Base-by-base conservation (phyloP, 2,329 filamentous ascomycete species). In the Pestalotiopsis sp. region DNA sequence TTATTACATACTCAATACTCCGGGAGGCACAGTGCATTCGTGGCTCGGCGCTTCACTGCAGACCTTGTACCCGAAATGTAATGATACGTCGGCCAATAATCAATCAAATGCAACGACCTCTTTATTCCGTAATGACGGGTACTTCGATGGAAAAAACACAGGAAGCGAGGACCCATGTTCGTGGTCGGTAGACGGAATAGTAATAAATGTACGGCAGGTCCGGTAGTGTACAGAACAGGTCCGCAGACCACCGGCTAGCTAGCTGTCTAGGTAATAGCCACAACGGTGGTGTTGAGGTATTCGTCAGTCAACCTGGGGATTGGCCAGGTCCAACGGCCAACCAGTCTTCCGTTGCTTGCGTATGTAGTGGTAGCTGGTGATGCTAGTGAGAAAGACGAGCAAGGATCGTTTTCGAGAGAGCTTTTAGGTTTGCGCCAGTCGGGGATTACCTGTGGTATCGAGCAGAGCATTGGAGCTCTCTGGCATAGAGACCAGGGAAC, bases 381-480 rank as follows among this genome's bases (percentile, higher is more conserved):
- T 17, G 40, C 40, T 36, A 61, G 17, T 17, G 25, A 20, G 59
- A 36, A 27, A 12, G 27, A 31, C 11, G 14, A 31, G 25, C 57
- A 59, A 59, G 57, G 57, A 59, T 59, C 14, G 20, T 31, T 20
- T 59, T 13, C 23, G 57, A 23, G 25, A 31, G 27, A 25, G 20
- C 20, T 62, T 64, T 64, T 45, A 49, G 40, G 61, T 64, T 64
- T 49, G 40, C 61, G 61, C 61, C 61, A 64, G 61, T 27, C 61
- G 40, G 61, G 61, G 61, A 64, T 64, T 49, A 49, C 61, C 40
- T 31, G 27, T 31, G 27, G 27, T 31, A 31, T 31, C 27, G 27
- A 31, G 27, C 27, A 31, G 27, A 64, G 13, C 27, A 40, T n/a
- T 61, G 59, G 59, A 40, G 27, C 57, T 36, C 27, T 49, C 38